Percentiles rank a stretch among this genome's conserved stretches.
Evolutionary conservation across 129 eudicot genomes (phyloP).

Genomic region (Escallonia herrerae): DNA sequence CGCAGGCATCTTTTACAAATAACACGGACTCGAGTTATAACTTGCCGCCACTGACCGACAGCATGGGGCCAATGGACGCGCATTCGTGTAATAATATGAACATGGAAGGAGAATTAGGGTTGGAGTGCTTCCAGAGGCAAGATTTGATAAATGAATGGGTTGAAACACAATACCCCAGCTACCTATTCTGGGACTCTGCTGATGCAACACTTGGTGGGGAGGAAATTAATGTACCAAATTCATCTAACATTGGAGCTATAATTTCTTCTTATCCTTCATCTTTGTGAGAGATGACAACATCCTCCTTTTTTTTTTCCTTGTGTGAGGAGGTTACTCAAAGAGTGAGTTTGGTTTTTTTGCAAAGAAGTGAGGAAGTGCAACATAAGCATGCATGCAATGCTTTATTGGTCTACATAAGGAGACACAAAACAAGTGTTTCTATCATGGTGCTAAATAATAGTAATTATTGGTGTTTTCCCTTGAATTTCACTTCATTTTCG

Average conservation of each 20-base stretch:
- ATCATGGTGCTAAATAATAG: background rate
- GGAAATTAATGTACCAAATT: constrained; percentile 25
- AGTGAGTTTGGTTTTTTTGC: constrained; percentile 7
- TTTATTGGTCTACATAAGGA: constrained; percentile 15
- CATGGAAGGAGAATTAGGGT: constrained; percentile 30
- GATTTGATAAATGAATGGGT: constrained; percentile 61
- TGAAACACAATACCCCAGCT: constrained; percentile 40
- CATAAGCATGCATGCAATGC: constrained; percentile 12
- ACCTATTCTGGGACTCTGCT: constrained; percentile 62
- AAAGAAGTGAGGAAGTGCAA: constrained; percentile 8
- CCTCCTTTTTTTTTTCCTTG: background rate
- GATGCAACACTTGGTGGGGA: constrained; percentile 43
- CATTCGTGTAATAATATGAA: constrained; percentile 20
- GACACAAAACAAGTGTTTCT: background rate
- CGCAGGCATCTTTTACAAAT: constrained; percentile 11
- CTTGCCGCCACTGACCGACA: constrained; percentile 54
- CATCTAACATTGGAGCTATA: constrained; percentile 50
- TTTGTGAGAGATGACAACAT: constrained; percentile 17
- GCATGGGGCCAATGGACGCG: constrained; percentile 24
- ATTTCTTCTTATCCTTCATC: constrained; percentile 59
- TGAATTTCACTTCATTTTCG: too few species aligned
- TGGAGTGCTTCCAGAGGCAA: constrained; percentile 45
- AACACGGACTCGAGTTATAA: constrained; percentile 31
- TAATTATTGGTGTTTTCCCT: too few species aligned
- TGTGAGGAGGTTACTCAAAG: background rate